Evolutionary conservation across 1,284 basidiomycete genomes (phyloP).

Genomic region (Amylostereum areolatum): DNA sequence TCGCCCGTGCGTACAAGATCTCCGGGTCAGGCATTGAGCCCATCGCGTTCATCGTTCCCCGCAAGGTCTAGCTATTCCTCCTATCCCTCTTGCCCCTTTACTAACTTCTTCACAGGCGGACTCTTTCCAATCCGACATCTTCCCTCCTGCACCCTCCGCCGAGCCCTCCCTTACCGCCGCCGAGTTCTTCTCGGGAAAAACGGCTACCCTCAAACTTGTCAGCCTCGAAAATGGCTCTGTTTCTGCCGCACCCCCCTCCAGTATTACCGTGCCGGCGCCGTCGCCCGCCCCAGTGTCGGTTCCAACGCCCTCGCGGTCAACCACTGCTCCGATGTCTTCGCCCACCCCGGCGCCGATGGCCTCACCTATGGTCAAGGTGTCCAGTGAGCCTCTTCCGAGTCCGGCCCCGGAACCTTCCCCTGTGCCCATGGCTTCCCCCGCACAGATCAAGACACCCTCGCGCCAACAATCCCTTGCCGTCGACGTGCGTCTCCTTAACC

Average conservation of each 20-base stretch:
- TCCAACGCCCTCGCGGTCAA: conserved; percentile 28
- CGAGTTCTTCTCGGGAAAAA: conserved; percentile 88
- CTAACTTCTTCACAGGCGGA: conserved; percentile 50
- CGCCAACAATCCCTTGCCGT: conserved; percentile 9
- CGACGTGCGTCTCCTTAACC: conserved; percentile 1
- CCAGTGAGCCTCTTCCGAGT: conserved; percentile 19
- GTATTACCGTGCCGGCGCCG: conserved; percentile 14
- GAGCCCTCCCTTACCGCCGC: conserved; percentile 77
- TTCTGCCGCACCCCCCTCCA: conserved; percentile 25
- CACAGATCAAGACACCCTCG: conserved; percentile 12
- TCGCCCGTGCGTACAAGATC: conserved; percentile 93
- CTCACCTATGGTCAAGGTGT: conserved; percentile 22
- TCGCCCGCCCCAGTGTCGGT: conserved; percentile 17
- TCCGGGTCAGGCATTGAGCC: conserved; percentile 75
- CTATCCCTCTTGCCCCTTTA: neutral
- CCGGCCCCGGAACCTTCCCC: conserved; percentile 22
- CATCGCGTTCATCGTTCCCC: conserved; percentile 90
- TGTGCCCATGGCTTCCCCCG: conserved; percentile 5
- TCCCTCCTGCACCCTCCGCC: conserved; percentile 81
- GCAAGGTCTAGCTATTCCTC: conserved; percentile 53
- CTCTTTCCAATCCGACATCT: conserved; percentile 91
- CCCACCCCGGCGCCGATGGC: conserved; percentile 23
- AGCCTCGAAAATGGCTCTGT: conserved; percentile 55
- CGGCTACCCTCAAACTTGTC: conserved; percentile 64
- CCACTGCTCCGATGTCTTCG: conserved; percentile 13